Conservation (phyloP, 2,329 filamentous ascomycete species). For the Aspergillus tubingensis region DNA sequence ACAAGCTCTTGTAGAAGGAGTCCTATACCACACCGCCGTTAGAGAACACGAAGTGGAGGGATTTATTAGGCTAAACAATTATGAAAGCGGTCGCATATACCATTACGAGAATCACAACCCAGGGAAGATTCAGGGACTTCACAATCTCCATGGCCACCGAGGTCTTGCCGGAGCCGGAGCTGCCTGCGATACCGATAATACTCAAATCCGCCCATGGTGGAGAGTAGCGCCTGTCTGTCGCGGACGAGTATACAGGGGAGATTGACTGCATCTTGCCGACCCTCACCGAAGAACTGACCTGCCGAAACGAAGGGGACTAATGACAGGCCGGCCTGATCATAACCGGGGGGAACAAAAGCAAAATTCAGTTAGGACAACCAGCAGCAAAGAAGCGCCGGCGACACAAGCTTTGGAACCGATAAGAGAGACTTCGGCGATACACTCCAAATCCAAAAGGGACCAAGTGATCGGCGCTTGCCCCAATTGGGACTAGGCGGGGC, state of each 20-base stretch:
- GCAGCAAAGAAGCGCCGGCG: background rate
- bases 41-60: constrained; percentile 11
- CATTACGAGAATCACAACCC: constrained; percentile 98
- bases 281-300: constrained; percentile 7
- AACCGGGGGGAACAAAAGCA: background rate
- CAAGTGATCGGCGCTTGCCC: constrained; percentile 18
- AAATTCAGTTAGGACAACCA: background rate
- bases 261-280: constrained; percentile 38
- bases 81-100: constrained; percentile 50
- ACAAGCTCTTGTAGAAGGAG: constrained; percentile 93
- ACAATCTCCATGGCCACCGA: constrained; percentile 92
- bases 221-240: constrained; percentile 72
- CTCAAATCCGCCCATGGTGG: constrained; percentile 95
- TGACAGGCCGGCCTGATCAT: constrained; percentile 7
- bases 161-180: constrained; percentile 93
- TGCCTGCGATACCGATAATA: constrained; percentile 94
- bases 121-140: constrained; percentile 83
- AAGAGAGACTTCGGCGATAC: background rate
- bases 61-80: constrained; percentile 1
- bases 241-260: constrained; percentile 39
- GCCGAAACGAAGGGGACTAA: background rate
- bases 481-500: constrained; percentile 29
- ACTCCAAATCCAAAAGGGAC: background rate
- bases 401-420: constrained; percentile 4
- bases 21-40: constrained; percentile 60